phyloP scores from a whole-genome alignment of 768 basidiomycete species.

The Leccinellum rugosiceps region DNA sequence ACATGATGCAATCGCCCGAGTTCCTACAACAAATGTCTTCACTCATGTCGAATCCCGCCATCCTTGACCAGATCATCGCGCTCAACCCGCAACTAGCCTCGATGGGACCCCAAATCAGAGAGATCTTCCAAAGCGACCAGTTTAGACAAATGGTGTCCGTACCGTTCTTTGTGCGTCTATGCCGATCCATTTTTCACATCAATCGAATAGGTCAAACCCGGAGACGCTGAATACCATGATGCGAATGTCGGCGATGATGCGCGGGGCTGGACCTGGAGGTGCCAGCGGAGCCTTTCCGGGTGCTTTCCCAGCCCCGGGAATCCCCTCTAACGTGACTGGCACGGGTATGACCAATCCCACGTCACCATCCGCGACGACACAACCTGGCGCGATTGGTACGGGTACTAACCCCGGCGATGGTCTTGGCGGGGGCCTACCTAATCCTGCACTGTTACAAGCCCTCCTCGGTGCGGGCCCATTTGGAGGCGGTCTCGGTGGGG shows the following conservation, averaged over 20 bases:
- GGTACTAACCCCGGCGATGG: conserved; percentile 14
- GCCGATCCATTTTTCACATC: neutral
- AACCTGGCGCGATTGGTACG: conserved; percentile 22
- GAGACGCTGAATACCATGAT: conserved; percentile 72
- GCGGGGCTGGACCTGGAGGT: conserved; percentile 22
- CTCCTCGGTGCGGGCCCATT: no score
- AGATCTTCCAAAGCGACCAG: conserved; percentile 71
- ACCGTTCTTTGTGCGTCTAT: neutral
- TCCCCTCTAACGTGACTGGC: conserved; percentile 34
- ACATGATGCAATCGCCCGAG: conserved; percentile 81
- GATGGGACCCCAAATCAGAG: conserved; percentile 79
- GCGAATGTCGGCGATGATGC: conserved; percentile 54
- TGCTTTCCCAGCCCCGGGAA: conserved; percentile 62
- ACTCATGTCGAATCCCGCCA: conserved; percentile 84
- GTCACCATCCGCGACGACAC: conserved; percentile 15
- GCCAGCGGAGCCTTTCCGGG: conserved; percentile 34
- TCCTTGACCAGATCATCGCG: conserved; percentile 83
- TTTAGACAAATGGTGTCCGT: conserved; percentile 75
- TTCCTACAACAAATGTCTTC: conserved; percentile 85
- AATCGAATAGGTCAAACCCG: conserved; percentile 60
- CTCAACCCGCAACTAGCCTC: conserved; percentile 72
- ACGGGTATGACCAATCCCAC: conserved; percentile 24
- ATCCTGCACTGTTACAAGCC: no score
- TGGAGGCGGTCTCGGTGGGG: no score
- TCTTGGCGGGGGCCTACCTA: conserved; percentile 12